Evolutionary conservation across 495 filamentous ascomycete species (phyloP), one percentile per base, ranked within the genome.

Genomic region (Trypethelium eluteriae): DNA sequence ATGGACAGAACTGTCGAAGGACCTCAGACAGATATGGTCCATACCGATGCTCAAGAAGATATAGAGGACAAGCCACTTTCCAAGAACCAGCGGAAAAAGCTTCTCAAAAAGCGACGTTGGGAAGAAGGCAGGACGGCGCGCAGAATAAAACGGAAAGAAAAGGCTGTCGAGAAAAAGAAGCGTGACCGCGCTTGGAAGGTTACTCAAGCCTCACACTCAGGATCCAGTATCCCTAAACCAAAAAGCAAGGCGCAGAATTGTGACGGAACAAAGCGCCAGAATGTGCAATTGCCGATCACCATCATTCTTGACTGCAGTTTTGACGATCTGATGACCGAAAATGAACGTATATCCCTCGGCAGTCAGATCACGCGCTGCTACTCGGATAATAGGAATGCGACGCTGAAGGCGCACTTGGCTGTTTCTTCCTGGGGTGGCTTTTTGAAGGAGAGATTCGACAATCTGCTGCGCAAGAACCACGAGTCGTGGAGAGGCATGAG

Each of bases 251-350:
- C 65, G 53, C 65, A 69, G 35, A 71, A 76, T 72, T 64, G 36
- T 18, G 53, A 36, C 14, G 1, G 32, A 7, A 59, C 63, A 69
- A 74, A 14, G 69, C 68, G 70, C 44, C 74, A 73, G 64, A 78
- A 79, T 36, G 75, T 79, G 50, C 78, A 83, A 68, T 77, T 92
- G 6, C 93, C 93, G 2, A 76, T 98, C 6, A 83, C 90, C 0
- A 72, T 98, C 69, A 78, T 99, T 46, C 76, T 99, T 69, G 94
- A 99, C 75, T 98, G 95, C 75, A 86, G 89, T 68, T 99, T 93
- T 69, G 91, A 99, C 69, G 83, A 89, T 11, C 79, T 93, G 71
- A 99, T 99, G 94, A 80, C 78, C 38, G 85, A 89, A 0, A 85
- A 88, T 64, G 95, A 99, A 73, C 79, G 90, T 18, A 86, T 89